Percentiles rank a stretch among this genome's conserved stretches.
These are phyloP conservation scores for Microbotryum lychnidis-dioicae DNA, from an alignment of 1,284 basidiomycete genomes.

Conservation along the genomic window DNA sequence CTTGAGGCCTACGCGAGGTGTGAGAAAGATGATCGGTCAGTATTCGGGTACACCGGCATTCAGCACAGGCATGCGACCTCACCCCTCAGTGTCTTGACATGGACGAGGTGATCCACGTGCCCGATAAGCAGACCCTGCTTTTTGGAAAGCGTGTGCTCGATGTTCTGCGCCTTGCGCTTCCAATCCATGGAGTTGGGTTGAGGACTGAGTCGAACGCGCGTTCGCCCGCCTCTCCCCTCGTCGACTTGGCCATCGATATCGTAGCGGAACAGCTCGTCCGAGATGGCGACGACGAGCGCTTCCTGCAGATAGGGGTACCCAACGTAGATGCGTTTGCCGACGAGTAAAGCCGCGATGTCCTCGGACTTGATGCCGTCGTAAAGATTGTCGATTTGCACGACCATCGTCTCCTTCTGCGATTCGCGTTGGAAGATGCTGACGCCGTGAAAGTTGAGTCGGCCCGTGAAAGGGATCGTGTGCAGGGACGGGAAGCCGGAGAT, in stretches of 20 bases:
- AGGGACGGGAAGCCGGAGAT: conserved; percentile 94
- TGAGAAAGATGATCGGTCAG: neutral
- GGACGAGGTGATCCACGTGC: conserved; percentile 66
- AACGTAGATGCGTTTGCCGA: conserved; percentile 70
- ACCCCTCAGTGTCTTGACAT: conserved; percentile 82
- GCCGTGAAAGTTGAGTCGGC: conserved; percentile 69
- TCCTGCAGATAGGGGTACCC: conserved; percentile 95
- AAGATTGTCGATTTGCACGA: conserved; percentile 72
- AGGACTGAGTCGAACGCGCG: conserved; percentile 59
- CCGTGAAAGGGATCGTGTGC: conserved; percentile 74
- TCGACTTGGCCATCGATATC: conserved; percentile 51
- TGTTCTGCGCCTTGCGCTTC: conserved; percentile 68
- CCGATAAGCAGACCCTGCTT: conserved; percentile 79
- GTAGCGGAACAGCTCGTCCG: conserved; percentile 80
- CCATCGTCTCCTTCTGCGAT: conserved; percentile 82
- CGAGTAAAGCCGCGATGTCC: conserved; percentile 63
- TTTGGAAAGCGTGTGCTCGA: conserved; percentile 82
- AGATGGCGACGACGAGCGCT: conserved; percentile 75
- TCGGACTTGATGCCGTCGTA: conserved; percentile 56
- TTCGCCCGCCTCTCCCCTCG: conserved; percentile 49
- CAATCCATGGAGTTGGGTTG: conserved; percentile 50
- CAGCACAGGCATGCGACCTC: conserved; percentile 22
- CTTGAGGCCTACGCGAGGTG: conserved; percentile 57
- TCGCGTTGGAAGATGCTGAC: conserved; percentile 92
- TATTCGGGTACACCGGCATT: neutral